A percentile compares a stretch with the other conserved stretches of the same genome.
These are phyloP conservation scores for Bipolaris sorokiniana DNA, from an alignment of 2,329 filamentous ascomycete genomes.

Conservation along the genomic window DNA sequence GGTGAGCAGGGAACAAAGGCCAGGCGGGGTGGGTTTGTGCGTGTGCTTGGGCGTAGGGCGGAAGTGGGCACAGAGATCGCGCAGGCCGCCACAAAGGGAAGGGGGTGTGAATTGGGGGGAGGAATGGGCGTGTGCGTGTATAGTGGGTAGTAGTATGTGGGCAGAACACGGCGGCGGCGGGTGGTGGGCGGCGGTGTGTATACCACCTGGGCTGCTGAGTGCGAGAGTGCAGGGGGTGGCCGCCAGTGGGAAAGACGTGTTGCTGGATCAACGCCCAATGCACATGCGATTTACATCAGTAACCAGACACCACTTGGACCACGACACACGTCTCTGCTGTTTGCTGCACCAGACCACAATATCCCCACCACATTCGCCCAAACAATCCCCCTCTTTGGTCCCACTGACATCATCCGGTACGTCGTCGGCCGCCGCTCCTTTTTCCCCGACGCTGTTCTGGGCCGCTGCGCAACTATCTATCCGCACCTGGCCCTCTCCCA, in stretches of 20 bases:
- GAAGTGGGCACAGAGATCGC: slow-evolving; percentile 1
- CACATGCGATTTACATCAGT: slow-evolving; percentile 10
- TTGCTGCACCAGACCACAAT: slow-evolving; percentile 2
- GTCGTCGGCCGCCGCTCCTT: slow-evolving; percentile 10
- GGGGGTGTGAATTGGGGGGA: slow-evolving; percentile 11
- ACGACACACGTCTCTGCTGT: slow-evolving; percentile 4
- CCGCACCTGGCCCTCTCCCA: background rate
- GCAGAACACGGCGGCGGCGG: background rate
- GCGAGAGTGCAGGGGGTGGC: slow-evolving; percentile 16
- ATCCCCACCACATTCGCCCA: background rate
- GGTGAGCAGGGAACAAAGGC: slow-evolving; percentile 24
- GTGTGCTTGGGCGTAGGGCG: slow-evolving; percentile 7
- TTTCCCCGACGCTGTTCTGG: background rate
- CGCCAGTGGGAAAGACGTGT: slow-evolving; percentile 11
- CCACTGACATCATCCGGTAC: slow-evolving; percentile 16
- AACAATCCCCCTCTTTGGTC: background rate
- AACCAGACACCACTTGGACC: slow-evolving; percentile 1
- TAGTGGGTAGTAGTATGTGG: background rate
- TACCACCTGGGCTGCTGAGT: slow-evolving; percentile 2
- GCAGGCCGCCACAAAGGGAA: slow-evolving; percentile 6
- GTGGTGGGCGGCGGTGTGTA: slow-evolving; percentile 5
- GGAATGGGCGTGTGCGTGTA: background rate
- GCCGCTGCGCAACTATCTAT: background rate
- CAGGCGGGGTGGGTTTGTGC: slow-evolving; percentile 9
- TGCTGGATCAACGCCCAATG: slow-evolving; percentile 9